These are phyloP conservation scores for Babesia bovis DNA, from an alignment of 169 alveolate species.

Conservation along the genomic window DNA sequence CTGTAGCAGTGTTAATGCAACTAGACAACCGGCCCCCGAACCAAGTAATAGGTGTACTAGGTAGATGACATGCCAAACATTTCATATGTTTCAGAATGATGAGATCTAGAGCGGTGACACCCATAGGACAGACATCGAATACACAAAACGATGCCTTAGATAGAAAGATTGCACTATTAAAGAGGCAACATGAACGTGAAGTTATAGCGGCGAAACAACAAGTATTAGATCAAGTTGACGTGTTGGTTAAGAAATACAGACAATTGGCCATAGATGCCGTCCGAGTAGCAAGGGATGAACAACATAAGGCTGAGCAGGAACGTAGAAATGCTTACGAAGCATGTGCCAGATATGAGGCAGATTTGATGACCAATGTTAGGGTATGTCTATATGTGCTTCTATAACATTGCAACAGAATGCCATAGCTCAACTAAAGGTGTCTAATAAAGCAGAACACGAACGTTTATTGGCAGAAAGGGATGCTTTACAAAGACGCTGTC, in stretches of 20 bases:
- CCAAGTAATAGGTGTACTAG: background rate
- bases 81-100: background rate
- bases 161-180: conserved; percentile 24
- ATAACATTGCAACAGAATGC: conserved; percentile 7
- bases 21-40: background rate
- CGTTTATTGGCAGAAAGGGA: conserved; percentile 23
- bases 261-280: conserved; percentile 65
- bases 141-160: background rate
- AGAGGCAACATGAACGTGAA: conserved; percentile 23
- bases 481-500: conserved; percentile 21
- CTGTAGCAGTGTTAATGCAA: background rate
- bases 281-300: conserved; percentile 59
- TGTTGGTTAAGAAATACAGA: conserved; percentile 47
- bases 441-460: conserved; percentile 16
- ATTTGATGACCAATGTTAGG: conserved; percentile 49
- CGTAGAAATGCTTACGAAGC: conserved; percentile 51
- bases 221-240: conserved; percentile 47
- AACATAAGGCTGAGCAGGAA: conserved; percentile 36
- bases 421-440: conserved; percentile 19
- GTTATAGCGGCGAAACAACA: conserved; percentile 30
- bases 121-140: background rate
- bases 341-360: conserved; percentile 54
- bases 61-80: background rate
- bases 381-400: background rate
- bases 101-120: background rate